Evolutionary conservation across 1,284 basidiomycete genomes (phyloP).

Genomic region (Kalmanozyma brasiliensis): DNA sequence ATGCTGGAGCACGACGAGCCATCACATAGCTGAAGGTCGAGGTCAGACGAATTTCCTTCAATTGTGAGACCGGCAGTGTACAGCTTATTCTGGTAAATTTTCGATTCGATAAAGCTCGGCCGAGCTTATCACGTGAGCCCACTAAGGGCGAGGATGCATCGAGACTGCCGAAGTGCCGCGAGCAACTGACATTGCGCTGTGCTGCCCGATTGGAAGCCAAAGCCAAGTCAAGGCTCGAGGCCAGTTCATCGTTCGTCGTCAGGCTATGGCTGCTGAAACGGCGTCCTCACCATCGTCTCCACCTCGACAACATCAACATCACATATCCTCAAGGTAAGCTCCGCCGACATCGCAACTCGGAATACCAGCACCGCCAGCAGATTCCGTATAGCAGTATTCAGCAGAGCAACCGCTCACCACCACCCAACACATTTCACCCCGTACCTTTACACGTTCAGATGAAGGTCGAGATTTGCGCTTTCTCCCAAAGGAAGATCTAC

Average conservation of each 20-base stretch:
- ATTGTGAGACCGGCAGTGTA: too few relatives aligned
- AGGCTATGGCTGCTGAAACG: background rate
- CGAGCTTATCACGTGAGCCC: too few relatives aligned
- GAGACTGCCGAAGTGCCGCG: too few relatives aligned
- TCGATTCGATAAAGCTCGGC: too few relatives aligned
- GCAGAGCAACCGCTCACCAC: constrained; percentile 29
- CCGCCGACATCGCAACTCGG: constrained; percentile 4
- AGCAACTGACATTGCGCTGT: too few relatives aligned
- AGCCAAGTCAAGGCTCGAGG: too few relatives aligned
- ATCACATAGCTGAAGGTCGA: too few relatives aligned
- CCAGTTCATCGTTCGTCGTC: constrained; percentile 2
- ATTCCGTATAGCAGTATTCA: constrained; percentile 8
- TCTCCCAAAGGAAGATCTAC: constrained; percentile 68
- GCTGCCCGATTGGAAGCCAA: too few relatives aligned
- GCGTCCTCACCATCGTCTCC: constrained; percentile 37
- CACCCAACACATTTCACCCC: background rate
- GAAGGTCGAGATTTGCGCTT: constrained; percentile 68
- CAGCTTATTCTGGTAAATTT: too few relatives aligned
- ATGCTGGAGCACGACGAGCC: too few relatives aligned
- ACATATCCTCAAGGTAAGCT: constrained; percentile 50
- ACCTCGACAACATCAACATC: constrained; percentile 37
- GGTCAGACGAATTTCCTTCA: too few relatives aligned
- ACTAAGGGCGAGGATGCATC: too few relatives aligned
- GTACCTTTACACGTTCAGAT: constrained; percentile 44
- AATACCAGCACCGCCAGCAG: constrained; percentile 16